phyloP scores from a whole-genome alignment of 2,329 filamentous ascomycete genomes.

The Triangularia verruculosa region DNA sequence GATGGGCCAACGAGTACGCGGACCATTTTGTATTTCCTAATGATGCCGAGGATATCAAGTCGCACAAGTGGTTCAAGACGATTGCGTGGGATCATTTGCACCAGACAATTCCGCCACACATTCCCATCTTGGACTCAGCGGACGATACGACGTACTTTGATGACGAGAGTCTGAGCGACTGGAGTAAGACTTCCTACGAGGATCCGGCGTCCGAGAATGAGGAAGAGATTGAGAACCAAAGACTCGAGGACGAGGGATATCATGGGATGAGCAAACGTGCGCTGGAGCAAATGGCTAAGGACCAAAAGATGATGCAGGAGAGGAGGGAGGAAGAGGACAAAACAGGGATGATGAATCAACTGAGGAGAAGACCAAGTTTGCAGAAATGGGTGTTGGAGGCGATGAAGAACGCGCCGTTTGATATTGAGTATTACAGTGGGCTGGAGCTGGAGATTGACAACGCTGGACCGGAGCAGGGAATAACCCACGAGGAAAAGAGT shows the following conservation, averaged over 20 bases:
- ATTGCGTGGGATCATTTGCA: constrained; percentile 78
- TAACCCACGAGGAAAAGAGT: constrained; percentile 39
- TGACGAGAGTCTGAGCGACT: constrained; percentile 70
- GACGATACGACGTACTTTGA: constrained; percentile 91
- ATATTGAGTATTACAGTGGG: constrained; percentile 46
- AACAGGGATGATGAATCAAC: constrained; percentile 38
- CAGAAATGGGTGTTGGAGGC: constrained; percentile 45
- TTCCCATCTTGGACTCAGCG: constrained; percentile 65
- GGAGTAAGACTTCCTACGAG: constrained; percentile 44
- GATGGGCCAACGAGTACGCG: constrained; percentile 31
- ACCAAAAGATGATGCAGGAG: not conserved
- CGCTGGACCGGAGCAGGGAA: constrained; percentile 25
- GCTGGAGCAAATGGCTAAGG: not conserved
- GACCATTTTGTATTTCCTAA: constrained; percentile 72
- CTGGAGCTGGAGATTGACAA: constrained; percentile 49
- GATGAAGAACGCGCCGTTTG: constrained; percentile 45
- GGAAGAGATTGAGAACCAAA: constrained; percentile 18
- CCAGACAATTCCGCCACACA: constrained; percentile 68
- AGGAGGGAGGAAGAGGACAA: not conserved
- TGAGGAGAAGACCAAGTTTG: constrained; percentile 31
- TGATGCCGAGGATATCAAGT: constrained; percentile 86
- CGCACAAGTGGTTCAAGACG: constrained; percentile 79
- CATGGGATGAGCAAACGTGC: not conserved
- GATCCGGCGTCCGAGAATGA: constrained; percentile 25
- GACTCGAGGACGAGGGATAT: not conserved